Conservation (phyloP, 352 stramenopile genomes). For the Nothophytophthora sp. region DNA sequence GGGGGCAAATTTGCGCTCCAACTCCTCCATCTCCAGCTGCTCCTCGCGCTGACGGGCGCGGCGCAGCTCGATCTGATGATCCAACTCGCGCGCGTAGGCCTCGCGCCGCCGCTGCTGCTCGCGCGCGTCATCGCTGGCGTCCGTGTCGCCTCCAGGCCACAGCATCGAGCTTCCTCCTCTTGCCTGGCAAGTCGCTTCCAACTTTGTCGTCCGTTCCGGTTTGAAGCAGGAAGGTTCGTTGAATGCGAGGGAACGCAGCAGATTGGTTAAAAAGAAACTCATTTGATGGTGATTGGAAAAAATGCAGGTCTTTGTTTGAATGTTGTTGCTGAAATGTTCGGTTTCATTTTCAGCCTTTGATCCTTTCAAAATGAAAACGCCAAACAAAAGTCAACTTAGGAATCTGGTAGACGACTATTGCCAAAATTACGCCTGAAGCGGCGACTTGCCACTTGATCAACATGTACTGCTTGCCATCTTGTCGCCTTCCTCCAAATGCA, state of each 20-base stretch:
- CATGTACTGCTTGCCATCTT: no score
- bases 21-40: constrained; percentile 51
- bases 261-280: constrained; percentile 33
- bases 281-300: no score
- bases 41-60: constrained; percentile 47
- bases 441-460: no score
- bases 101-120: constrained; percentile 56
- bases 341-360: no score
- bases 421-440: no score
- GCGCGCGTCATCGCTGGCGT: constrained; percentile 26
- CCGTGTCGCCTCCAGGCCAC: constrained; percentile 50
- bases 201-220: constrained; percentile 2
- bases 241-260: constrained; percentile 37
- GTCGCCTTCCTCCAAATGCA: no score
- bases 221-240: constrained; percentile 15
- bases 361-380: no score
- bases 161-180: constrained; percentile 35
- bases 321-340: no score
- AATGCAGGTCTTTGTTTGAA: no score
- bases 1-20: constrained; percentile 54
- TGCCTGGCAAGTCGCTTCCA: no score
- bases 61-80: constrained; percentile 69
- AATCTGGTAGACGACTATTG: no score
- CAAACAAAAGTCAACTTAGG: no score
- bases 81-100: constrained; percentile 67